These are phyloP conservation scores for Helenozyma baotianmanensis DNA, from an alignment of 805 yeast genomes.

Conservation along the genomic window DNA sequence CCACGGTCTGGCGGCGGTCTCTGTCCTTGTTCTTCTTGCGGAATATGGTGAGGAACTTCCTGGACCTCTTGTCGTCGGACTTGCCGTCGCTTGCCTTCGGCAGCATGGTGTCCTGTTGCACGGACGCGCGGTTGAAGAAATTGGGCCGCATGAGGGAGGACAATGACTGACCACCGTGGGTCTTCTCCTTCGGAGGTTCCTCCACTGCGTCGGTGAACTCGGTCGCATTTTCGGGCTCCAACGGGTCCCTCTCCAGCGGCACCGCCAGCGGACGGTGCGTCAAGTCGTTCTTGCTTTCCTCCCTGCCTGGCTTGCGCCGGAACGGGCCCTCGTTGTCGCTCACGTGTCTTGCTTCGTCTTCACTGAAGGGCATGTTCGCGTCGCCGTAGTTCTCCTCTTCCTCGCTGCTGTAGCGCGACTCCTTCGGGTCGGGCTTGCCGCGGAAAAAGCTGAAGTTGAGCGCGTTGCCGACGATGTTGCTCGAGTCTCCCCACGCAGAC, in stretches of 20 bases:
- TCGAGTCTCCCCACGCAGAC: slow-evolving; percentile 3
- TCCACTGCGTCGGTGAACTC: slow-evolving; percentile 1
- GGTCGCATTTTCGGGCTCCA: not conserved
- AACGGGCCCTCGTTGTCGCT: slow-evolving; percentile 1
- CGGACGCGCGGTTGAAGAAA: slow-evolving; percentile 9
- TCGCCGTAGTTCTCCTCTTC: slow-evolving; percentile 25
- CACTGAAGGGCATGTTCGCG: slow-evolving; percentile 15
- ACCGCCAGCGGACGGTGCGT: too few species aligned
- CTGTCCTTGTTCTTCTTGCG: slow-evolving; percentile 23
- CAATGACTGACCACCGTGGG: slow-evolving; percentile 1
- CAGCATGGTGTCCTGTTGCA: slow-evolving; percentile 4
- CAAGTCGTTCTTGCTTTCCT: too few species aligned
- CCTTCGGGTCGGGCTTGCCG: slow-evolving; percentile 25
- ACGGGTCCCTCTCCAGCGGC: too few species aligned
- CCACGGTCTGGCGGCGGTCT: slow-evolving; percentile 16
- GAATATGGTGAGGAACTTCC: slow-evolving; percentile 20
- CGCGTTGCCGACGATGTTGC: slow-evolving; percentile 27
- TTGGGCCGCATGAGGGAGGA: slow-evolving; percentile 11
- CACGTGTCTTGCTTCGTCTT: slow-evolving; percentile 11
- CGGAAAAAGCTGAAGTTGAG: slow-evolving; percentile 28
- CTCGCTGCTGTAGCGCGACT: slow-evolving; percentile 27
- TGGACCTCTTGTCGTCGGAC: slow-evolving; percentile 14
- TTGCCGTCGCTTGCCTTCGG: slow-evolving; percentile 10
- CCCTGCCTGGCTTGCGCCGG: too few species aligned
- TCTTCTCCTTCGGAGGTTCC: not conserved